Base-by-base conservation (phyloP, 2,329 filamentous ascomycete genomes). In the Chrysoporthe deuterocubensis region DNA sequence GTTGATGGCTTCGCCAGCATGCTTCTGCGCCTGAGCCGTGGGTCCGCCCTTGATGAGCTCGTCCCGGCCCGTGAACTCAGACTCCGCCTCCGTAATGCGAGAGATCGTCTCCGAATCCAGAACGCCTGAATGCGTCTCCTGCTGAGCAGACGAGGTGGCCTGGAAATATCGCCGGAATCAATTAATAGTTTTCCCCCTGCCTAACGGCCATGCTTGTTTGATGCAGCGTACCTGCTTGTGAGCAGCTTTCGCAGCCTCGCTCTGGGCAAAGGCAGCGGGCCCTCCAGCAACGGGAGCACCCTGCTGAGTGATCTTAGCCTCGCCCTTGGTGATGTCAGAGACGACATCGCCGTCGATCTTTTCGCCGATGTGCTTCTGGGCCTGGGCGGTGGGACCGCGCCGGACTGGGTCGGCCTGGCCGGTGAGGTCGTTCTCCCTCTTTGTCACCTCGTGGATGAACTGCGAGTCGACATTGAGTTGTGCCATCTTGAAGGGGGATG, bases 1-100 rank as follows among this genome's bases (percentile, higher is more conserved):
- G 18, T 74, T 78, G 59, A 82, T 76, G 46, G 72, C 66, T 66
- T 78, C 74, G 37, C 72, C 72, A 42, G 72, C 73, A 65, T 82
- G 80, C 52, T 75, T 76, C 71, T 82, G 80, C 0, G 80, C 80
- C 59, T 76, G 74, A 4, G 81, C 79, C 0, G 80, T 82, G 0
- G 80, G 81, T 0, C 81, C 80, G 7, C 76, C 76, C 63, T 74
- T 72, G 1, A 77, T 73, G 8, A 80, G 79, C 8, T 73, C 65
- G 4, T 75, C 73, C 66, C 75, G 71, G 16, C 79, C 76, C 0
- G 80, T 81, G 58, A 81, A 65, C 26, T 74, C 71, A 66, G 78
- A 80, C 70, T 82, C 80, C 1, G 78, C 77, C 1, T 74, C 72
- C 1, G 78, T 80, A 71, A 82, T 81, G 65, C 76, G 74, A 6